A percentile compares a stretch with the other conserved stretches of the same genome.
phyloP scores from a whole-genome alignment of 371 early-diverging fungal genomes.

The Dinochytrium kinnereticum region DNA sequence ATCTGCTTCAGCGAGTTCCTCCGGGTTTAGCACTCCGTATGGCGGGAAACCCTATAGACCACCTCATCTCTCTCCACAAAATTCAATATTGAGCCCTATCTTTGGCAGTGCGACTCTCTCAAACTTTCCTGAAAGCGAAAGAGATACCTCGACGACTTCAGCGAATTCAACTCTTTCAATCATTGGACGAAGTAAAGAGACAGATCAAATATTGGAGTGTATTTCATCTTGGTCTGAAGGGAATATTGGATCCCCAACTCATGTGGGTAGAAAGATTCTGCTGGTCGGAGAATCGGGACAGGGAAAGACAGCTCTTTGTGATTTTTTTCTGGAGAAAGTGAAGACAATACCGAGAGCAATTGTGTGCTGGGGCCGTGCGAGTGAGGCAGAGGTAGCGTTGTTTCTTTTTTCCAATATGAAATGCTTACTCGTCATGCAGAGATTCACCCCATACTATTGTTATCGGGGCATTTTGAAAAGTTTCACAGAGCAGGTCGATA shows the following conservation, averaged over 20 bases:
- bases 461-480: not conserved
- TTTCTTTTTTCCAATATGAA: not conserved
- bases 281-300: constrained; percentile 18
- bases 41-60: not conserved
- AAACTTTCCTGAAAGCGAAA: not conserved
- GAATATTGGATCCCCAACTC: not conserved
- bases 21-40: not conserved
- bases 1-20: not conserved
- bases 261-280: constrained; percentile 4
- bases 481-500: not conserved
- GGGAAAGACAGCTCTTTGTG: constrained; percentile 23
- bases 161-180: not conserved
- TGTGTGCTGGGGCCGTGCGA: constrained; percentile 13
- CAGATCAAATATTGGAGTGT: not conserved
- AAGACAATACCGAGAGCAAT: not conserved
- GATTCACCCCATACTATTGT: constrained; percentile 11
- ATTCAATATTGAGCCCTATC: not conserved
- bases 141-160: not conserved
- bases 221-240: constrained; percentile 1
- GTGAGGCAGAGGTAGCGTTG: constrained; percentile 22
- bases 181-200: constrained; percentile 19
- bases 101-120: not conserved
- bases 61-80: not conserved
- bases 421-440: not conserved
- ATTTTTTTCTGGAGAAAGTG: constrained; percentile 13